Evolutionary conservation across 2,329 filamentous ascomycete species (phyloP).

Genomic region (Penicillium sp.): DNA sequence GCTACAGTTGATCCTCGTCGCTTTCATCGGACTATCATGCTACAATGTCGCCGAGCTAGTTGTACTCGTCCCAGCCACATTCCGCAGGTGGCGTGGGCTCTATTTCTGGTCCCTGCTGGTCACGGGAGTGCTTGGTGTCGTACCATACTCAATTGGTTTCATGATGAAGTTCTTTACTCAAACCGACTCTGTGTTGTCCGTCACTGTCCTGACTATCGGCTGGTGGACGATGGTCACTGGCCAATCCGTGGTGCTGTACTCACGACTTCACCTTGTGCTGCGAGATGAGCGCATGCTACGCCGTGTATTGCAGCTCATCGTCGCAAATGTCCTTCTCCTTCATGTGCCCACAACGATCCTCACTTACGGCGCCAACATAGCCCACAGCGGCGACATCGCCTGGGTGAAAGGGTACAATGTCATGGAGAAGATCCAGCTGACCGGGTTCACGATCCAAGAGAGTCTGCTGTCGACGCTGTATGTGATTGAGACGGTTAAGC

Average conservation of each 20-base stretch:
- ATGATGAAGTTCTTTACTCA: conserved; percentile 42
- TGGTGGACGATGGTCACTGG: conserved; percentile 63
- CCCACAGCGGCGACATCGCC: conserved; percentile 14
- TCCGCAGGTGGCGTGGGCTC: conserved; percentile 39
- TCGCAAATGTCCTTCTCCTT: conserved; percentile 53
- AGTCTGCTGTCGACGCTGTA: conserved; percentile 50
- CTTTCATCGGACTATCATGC: conserved; percentile 41
- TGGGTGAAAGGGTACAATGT: conserved; percentile 46
- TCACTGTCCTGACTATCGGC: conserved; percentile 51
- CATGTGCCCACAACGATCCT: conserved; percentile 56
- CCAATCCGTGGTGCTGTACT: conserved; percentile 62
- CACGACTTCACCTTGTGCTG: conserved; percentile 59
- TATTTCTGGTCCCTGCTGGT: conserved; percentile 46
- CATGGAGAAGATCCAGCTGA: conserved; percentile 48
- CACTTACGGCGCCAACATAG: conserved; percentile 46
- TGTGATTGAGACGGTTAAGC: conserved; percentile 52
- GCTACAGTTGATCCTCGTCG: conserved; percentile 26
- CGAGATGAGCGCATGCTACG: conserved; percentile 50
- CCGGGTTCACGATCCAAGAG: conserved; percentile 48
- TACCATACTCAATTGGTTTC: conserved; percentile 44
- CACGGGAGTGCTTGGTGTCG: conserved; percentile 36
- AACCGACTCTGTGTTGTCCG: conserved; percentile 31
- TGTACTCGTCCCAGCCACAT: conserved; percentile 40
- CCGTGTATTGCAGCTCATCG: conserved; percentile 57
- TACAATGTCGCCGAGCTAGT: conserved; percentile 50